Percentiles rank a stretch among this genome's conserved stretches.
These are phyloP conservation scores for Cercospora janseana DNA, from an alignment of 2,329 filamentous ascomycete species.

Conservation along the genomic window DNA sequence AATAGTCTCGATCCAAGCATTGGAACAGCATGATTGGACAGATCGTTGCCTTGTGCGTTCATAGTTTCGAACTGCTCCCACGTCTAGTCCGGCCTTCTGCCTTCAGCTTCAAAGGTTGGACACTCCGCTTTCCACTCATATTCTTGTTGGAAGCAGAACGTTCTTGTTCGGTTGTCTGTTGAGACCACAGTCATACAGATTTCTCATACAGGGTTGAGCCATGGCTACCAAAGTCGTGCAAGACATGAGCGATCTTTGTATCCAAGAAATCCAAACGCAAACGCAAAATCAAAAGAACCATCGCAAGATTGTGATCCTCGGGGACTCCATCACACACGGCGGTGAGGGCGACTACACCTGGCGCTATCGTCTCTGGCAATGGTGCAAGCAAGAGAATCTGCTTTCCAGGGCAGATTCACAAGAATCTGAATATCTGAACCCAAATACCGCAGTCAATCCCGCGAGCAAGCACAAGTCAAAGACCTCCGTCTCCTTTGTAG, in stretches of 20 bases:
- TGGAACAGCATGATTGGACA: conserved; percentile 8
- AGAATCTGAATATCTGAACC: not conserved
- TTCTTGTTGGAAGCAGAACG: not conserved
- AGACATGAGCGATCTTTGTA: not conserved
- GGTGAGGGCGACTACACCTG: conserved; percentile 46
- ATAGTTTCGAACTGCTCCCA: not conserved
- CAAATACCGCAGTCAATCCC: not conserved
- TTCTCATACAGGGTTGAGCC: not conserved
- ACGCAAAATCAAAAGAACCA: too few species aligned
- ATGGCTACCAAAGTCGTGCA: not conserved
- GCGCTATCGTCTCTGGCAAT: conserved; percentile 46
- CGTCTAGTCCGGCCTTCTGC: not conserved
- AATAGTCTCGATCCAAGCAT: not conserved
- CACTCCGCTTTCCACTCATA: not conserved
- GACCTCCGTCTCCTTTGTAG: conserved; percentile 28
- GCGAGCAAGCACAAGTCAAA: conserved; percentile 23
- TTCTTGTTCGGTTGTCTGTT: too few species aligned
- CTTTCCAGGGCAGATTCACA: not conserved
- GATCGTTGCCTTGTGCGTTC: conserved; percentile 10
- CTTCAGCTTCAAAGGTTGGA: not conserved
- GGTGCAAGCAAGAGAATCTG: conserved; percentile 32
- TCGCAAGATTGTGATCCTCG: conserved; percentile 26
- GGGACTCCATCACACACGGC: conserved; percentile 32
- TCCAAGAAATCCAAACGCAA: not conserved
- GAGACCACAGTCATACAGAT: not conserved